Evolutionary conservation across 2,329 filamentous ascomycete species (phyloP), one percentile per base, ranked within the genome.

Genomic region (Calonectria fujianensis): DNA sequence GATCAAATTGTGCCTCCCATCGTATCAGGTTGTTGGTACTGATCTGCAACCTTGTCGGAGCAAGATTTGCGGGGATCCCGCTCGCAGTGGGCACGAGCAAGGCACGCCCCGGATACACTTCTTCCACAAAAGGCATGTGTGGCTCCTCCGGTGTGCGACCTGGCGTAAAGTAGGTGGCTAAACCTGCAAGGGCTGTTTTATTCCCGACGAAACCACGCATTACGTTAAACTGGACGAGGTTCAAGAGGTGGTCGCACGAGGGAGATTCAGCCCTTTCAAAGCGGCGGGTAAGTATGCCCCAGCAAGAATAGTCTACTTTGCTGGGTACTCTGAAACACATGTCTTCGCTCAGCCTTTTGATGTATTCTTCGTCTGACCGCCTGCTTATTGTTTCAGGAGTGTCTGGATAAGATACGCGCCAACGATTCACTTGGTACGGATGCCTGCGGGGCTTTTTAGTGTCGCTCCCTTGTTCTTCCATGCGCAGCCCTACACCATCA

Each of bases 11-110:
- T 9, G 54, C 24, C 45, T 78, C 74, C 7, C 54, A 37, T 2
- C 54, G 71, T 10, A 78, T 74, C 2, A 78, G 51, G 13, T 73
- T 78, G 13, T 78, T 54, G 1, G 45, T 57, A 16, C 54, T 72
- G 61, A 76, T 74, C 32, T 77, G 76, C 31, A 75, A 59, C 20
- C 51, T 48, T 13, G 76, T 78, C 45, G 76, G 76, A 13, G 59
- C n/a, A 2, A 76, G 76, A 3, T 27, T 57, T 5, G 45, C 18
- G 18, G 74, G 76, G 10, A 77, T 18, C 20, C 27, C 27, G 52
- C 24, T 51, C 7, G 54, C 39, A 4, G 50, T 24, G 0, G 54
- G 39, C 9, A 69, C 66, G 3, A 76, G n/a, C 3, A 77, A 37
- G 0, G 54, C 51, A 2, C 70, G 61, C 3, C 35, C n/a, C 18